These are phyloP conservation scores for Triticum dicoccoides DNA, from an alignment of 176 grass and related monocot genomes.

Conservation along the genomic window DNA sequence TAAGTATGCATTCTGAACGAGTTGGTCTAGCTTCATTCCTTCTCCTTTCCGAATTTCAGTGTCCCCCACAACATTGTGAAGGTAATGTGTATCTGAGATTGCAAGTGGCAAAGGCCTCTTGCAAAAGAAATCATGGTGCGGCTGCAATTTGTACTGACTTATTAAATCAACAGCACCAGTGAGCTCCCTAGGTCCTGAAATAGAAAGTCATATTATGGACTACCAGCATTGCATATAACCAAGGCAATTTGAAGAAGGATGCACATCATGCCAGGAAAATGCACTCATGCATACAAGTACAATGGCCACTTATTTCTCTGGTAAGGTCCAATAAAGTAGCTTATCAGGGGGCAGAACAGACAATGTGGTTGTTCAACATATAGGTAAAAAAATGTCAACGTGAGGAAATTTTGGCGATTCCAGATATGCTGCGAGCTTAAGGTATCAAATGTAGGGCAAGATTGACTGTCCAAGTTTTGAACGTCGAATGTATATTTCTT, in stretches of 20 bases:
- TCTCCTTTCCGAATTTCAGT: constrained; percentile 96
- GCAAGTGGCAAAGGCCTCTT: constrained; percentile 72
- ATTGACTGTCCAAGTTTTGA: neutral
- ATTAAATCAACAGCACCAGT: constrained; percentile 92
- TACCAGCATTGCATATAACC: neutral
- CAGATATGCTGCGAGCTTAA: neutral
- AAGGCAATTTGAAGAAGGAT: neutral
- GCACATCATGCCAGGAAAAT: neutral
- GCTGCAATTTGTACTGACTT: constrained; percentile 72
- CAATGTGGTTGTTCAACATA: neutral
- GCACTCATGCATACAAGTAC: neutral
- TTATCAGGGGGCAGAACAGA: neutral
- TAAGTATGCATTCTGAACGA: constrained; percentile 69
- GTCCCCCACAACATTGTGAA: constrained; percentile 87
- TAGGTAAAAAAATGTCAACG: neutral
- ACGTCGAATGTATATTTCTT: neutral
- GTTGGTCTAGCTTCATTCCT: constrained; percentile 96
- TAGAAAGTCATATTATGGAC: neutral
- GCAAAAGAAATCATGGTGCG: constrained; percentile 97
- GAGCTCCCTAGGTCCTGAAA: constrained; percentile 85
- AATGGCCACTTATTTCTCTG: neutral
- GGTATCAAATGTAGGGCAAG: neutral
- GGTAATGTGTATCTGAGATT: constrained; percentile 93
- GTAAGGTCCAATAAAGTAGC: neutral
- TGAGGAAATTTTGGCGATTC: neutral